Percentiles rank a stretch among this genome's conserved stretches.
phyloP scores from a whole-genome alignment of 257 asterid species.

The Dorcoceras hygrometricum region DNA sequence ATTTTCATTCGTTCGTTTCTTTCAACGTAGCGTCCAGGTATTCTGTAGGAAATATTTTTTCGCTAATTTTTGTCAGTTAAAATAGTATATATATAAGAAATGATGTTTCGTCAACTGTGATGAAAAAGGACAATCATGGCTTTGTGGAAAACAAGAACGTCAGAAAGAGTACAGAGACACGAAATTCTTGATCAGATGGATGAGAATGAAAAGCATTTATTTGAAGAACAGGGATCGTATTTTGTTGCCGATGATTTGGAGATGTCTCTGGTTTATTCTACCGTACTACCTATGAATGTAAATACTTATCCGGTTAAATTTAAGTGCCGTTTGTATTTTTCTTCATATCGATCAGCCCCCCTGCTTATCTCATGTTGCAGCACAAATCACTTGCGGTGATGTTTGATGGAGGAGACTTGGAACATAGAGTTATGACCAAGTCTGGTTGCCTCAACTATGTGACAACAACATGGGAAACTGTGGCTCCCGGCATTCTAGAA shows the following conservation, averaged over 20 bases:
- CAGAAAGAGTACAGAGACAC: slow-evolving; percentile 57
- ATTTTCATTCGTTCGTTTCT: slow-evolving; percentile 81
- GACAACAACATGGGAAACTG: slow-evolving; percentile 59
- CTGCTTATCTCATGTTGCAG: slow-evolving; percentile 36
- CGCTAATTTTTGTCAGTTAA: background rate
- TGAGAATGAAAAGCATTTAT: slow-evolving; percentile 42
- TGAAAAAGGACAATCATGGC: slow-evolving; percentile 72
- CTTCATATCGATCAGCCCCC: slow-evolving; percentile 3
- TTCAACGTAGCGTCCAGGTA: slow-evolving; percentile 84
- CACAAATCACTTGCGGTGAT: slow-evolving; percentile 55
- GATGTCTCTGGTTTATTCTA: slow-evolving; percentile 54
- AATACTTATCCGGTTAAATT: slow-evolving; percentile 21
- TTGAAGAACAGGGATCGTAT: slow-evolving; percentile 48
- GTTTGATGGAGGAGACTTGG: slow-evolving; percentile 81
- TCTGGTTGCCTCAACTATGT: slow-evolving; percentile 71
- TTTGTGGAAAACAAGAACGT: slow-evolving; percentile 76
- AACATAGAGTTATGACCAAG: slow-evolving; percentile 68
- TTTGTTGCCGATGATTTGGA: slow-evolving; percentile 55
- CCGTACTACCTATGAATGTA: slow-evolving; percentile 64
- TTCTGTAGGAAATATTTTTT: slow-evolving; percentile 4
- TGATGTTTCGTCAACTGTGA: slow-evolving; percentile 13
- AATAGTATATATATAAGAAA: background rate
- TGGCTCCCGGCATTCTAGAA: slow-evolving; percentile 39
- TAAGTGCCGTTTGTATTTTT: background rate
- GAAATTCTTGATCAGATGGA: slow-evolving; percentile 48